Base-by-base conservation (phyloP, 306 rosid species). In the Adenanthera pavonina region DNA sequence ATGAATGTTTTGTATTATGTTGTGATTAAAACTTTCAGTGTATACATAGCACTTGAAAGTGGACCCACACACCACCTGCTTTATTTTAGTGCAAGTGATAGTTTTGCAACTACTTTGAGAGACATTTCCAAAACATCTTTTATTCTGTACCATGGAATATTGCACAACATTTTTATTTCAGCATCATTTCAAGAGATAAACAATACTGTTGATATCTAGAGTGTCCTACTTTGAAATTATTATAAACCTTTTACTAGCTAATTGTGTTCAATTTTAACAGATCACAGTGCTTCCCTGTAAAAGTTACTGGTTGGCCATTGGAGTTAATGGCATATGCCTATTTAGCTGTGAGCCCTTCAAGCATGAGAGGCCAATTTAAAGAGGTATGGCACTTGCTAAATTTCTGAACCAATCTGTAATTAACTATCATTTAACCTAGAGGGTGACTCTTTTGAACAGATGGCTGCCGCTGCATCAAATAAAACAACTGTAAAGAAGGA, bases 301-400 rank as follows among this genome's bases (percentile, higher is more conserved):
- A 87, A 88, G 14, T 95, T 74, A 93, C 97, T 80, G 99, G 99
- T 72, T 95, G 97, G 98, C 97, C 99, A 1, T 70, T 80, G 90
- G 97, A 95, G 86, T 76, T 95, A 71, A 90, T 90, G 97, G 98
- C 99, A 14, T 95, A 88, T 79, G 99, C 99, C 83, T 95, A 91
- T 87, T 87, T 93, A 82, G 94, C 90, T 30, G 93, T 90, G 69
- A 89, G 97, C 75, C 98, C 98, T 83, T 86, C 98, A 79, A 93
- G 92, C 84, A 89, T 92, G 97, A 90, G 78, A 79, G 87, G 81
- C 35, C 77, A 90, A 72, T 95, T 93, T 87, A 89, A 88, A 82
- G 97, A 95, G 99, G 97, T 95, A 49, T 46, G 89, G 51, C 67
- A 30, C 71, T 68, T 30, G 41, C 78, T 61, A 43, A 44, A 54